Percentiles rank a stretch among this genome's conserved stretches.
Evolutionary conservation across 306 rosid genomes (phyloP).

Genomic region (Ormosia semicastrata): DNA sequence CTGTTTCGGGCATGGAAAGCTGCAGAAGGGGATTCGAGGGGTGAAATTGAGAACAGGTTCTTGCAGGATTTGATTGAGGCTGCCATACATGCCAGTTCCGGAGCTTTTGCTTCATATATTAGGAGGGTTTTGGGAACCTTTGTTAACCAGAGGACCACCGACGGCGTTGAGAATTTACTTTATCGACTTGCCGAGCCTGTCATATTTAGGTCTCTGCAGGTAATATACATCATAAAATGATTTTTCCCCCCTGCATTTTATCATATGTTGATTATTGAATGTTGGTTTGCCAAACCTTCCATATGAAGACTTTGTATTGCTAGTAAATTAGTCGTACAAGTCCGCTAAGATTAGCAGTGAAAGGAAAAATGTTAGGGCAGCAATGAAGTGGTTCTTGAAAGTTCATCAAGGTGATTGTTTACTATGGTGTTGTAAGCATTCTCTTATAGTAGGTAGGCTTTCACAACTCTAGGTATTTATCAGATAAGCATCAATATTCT

Average conservation of each 20-base stretch:
- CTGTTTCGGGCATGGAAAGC: conserved; percentile 87
- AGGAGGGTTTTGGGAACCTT: conserved; percentile 79
- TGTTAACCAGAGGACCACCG: conserved; percentile 77
- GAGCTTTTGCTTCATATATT: conserved; percentile 61
- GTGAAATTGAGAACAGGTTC: conserved; percentile 66
- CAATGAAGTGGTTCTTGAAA: neutral
- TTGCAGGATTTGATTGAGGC: conserved; percentile 79
- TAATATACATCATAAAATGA: conserved; percentile 16
- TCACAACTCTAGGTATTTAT: neutral
- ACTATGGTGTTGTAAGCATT: neutral
- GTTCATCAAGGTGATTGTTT: neutral
- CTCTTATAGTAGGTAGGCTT: neutral
- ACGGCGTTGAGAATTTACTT: conserved; percentile 83
- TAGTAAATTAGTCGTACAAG: neutral
- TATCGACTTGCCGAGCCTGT: conserved; percentile 78
- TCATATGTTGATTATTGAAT: neutral
- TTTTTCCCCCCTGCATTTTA: neutral
- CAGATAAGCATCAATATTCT: neutral
- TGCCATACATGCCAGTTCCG: conserved; percentile 58
- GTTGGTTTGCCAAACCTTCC: neutral
- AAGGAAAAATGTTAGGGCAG: neutral
- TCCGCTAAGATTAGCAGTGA: neutral
- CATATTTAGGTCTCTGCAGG: conserved; percentile 91
- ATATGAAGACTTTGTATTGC: neutral
- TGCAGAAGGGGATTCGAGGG: conserved; percentile 42